Percentiles rank a stretch among this genome's conserved stretches.
These are phyloP conservation scores for Solanum commersonii DNA, from an alignment of 257 asterid species.

Conservation along the genomic window DNA sequence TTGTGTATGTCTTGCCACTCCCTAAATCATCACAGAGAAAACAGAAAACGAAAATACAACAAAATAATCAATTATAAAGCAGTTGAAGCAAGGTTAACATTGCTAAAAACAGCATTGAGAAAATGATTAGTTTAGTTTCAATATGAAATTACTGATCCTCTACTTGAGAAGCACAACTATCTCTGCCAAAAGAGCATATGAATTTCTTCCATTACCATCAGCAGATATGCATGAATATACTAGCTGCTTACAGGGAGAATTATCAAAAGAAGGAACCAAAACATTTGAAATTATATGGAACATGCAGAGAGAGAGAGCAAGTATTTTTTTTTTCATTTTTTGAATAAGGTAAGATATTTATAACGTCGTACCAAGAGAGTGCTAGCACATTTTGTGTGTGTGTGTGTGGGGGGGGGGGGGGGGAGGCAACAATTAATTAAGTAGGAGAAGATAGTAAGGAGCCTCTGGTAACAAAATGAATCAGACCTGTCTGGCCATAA, in stretches of 20 bases:
- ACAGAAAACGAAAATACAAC: not conserved
- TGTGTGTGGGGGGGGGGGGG: too few species aligned
- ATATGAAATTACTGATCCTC: not conserved
- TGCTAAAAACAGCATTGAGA: not conserved
- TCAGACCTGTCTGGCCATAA: slow-evolving; percentile 96
- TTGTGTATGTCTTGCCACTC: slow-evolving; percentile 96
- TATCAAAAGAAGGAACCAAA: not conserved
- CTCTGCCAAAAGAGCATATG: not conserved
- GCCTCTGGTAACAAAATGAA: not conserved
- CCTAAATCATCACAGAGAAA: slow-evolving; percentile 32
- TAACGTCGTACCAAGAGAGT: not conserved
- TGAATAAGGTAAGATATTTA: not conserved
- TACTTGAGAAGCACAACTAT: not conserved
- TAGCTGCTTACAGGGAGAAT: not conserved
- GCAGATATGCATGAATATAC: not conserved
- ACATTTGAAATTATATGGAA: not conserved
- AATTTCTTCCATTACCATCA: not conserved
- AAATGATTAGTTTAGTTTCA: not conserved
- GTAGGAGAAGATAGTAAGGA: not conserved
- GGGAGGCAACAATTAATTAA: too few species aligned
- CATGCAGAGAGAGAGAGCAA: not conserved
- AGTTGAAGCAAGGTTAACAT: not conserved
- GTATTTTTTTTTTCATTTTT: not conserved
- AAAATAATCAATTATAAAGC: not conserved
- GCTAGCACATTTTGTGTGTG: not conserved